phyloP scores from a whole-genome alignment of 371 early-diverging fungal genomes.

The Gilbertella persicaria region DNA sequence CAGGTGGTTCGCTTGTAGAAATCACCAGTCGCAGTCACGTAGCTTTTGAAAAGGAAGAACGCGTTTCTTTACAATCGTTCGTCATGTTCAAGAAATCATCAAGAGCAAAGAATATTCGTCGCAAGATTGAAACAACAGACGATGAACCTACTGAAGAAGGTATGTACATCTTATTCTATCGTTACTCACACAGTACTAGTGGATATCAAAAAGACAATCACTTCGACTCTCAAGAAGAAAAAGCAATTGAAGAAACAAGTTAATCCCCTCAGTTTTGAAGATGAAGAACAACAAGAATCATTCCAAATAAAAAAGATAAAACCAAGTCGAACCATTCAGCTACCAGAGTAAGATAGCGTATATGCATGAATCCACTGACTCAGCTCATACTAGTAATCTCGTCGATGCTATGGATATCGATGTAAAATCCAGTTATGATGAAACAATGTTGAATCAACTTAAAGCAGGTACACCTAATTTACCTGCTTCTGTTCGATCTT shows the following conservation, averaged over 20 bases:
- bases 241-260: conserved; percentile 19
- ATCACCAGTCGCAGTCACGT: no score
- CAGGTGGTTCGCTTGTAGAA: no score
- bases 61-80: neutral
- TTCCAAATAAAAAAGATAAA: conserved; percentile 42
- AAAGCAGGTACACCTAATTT: conserved; percentile 41
- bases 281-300: conserved; percentile 20
- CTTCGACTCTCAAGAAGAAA: conserved; percentile 33
- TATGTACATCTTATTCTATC: neutral
- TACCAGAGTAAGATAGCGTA: conserved; percentile 22
- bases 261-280: conserved; percentile 38
- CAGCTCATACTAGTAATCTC: conserved; percentile 2
- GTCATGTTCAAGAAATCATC: conserved; percentile 47
- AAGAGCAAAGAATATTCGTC: conserved; percentile 43
- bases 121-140: conserved; percentile 39
- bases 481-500: conserved; percentile 24
- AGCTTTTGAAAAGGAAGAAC: no score
- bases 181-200: neutral
- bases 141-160: conserved; percentile 23
- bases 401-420: conserved; percentile 6
- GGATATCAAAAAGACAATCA: conserved; percentile 23
- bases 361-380: neutral
- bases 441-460: conserved; percentile 31
- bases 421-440: conserved; percentile 22
- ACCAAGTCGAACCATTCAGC: conserved; percentile 23